Percentiles rank a stretch among this genome's conserved stretches.
Evolutionary conservation across 257 asterid genomes (phyloP).

Genomic region (Solanum appendiculatum): DNA sequence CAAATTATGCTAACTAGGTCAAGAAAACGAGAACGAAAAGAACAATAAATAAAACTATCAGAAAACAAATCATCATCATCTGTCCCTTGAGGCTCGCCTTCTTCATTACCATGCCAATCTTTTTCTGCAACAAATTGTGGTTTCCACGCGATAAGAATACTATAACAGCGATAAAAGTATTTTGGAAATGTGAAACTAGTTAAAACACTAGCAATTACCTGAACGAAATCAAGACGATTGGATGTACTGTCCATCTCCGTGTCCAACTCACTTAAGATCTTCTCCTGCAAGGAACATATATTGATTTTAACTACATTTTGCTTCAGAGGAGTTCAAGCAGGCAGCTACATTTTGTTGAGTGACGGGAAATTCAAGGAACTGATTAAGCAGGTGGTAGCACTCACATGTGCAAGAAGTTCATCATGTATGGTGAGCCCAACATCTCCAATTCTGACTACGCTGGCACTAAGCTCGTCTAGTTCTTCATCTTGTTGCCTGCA

Average conservation of each 20-base stretch:
- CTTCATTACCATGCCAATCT: slow-evolving; percentile 88
- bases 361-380: not conserved
- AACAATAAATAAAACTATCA: slow-evolving; percentile 62
- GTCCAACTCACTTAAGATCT: slow-evolving; percentile 70
- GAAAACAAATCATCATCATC: slow-evolving; percentile 74
- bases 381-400: not conserved
- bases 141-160: not conserved
- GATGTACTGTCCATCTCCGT: slow-evolving; percentile 94
- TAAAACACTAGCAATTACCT: slow-evolving; percentile 30
- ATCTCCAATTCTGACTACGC: slow-evolving; percentile 85
- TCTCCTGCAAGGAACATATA: slow-evolving; percentile 46
- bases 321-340: not conserved
- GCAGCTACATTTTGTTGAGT: not conserved
- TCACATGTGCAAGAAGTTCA: slow-evolving; percentile 86
- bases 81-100: slow-evolving; percentile 96
- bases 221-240: slow-evolving; percentile 95
- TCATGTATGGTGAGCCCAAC: slow-evolving; percentile 98
- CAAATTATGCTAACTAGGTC: slow-evolving; percentile 23
- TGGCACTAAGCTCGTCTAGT: slow-evolving; percentile 81
- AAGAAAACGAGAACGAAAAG: slow-evolving; percentile 84
- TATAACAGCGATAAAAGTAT: not conserved
- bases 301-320: not conserved
- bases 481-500: slow-evolving; percentile 76
- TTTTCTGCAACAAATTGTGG: slow-evolving; percentile 49
- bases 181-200: not conserved